phyloP scores from a whole-genome alignment of 2,329 filamentous ascomycete species.

The Fusarium incarnatum region DNA sequence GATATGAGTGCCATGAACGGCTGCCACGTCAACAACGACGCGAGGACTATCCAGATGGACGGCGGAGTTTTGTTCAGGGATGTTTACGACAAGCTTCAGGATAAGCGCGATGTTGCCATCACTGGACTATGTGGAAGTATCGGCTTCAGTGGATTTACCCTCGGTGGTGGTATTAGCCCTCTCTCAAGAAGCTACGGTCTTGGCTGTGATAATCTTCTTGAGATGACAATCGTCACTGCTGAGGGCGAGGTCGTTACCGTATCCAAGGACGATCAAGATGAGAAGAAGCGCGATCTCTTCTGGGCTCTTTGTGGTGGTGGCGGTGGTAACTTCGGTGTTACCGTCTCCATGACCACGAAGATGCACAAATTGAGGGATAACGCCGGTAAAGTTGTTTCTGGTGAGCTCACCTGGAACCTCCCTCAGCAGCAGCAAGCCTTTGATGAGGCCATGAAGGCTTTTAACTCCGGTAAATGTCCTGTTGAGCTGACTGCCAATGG shows the following conservation, averaged over 20 bases:
- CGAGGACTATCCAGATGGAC: slow-evolving; percentile 4
- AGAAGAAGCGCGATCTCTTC: slow-evolving; percentile 8
- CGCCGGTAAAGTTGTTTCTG: neutral
- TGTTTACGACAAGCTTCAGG: slow-evolving; percentile 7
- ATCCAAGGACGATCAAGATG: neutral
- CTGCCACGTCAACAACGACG: neutral
- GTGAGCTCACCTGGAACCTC: neutral
- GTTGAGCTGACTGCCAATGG: slow-evolving; percentile 8
- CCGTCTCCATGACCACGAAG: neutral
- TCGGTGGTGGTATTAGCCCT: slow-evolving; percentile 6
- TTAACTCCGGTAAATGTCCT: slow-evolving; percentile 1
- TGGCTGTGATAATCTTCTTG: slow-evolving; percentile 6
- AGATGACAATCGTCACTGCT: slow-evolving; percentile 1
- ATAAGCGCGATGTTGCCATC: slow-evolving; percentile 12
- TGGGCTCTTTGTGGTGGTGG: slow-evolving; percentile 14
- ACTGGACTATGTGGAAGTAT: neutral
- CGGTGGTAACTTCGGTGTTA: slow-evolving; percentile 8
- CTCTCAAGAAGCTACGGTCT: slow-evolving; percentile 12
- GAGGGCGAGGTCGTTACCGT: neutral
- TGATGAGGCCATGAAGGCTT: neutral
- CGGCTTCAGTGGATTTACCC: slow-evolving; percentile 10
- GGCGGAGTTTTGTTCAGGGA: slow-evolving; percentile 1
- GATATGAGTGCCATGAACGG: slow-evolving; percentile 3
- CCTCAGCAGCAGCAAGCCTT: slow-evolving; percentile 8
- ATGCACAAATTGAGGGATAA: slow-evolving; percentile 2